Percentiles rank a stretch among this genome's conserved stretches.
Conservation (phyloP, 139 green algal genomes). For the Chlamydomonas schloesseri region DNA sequence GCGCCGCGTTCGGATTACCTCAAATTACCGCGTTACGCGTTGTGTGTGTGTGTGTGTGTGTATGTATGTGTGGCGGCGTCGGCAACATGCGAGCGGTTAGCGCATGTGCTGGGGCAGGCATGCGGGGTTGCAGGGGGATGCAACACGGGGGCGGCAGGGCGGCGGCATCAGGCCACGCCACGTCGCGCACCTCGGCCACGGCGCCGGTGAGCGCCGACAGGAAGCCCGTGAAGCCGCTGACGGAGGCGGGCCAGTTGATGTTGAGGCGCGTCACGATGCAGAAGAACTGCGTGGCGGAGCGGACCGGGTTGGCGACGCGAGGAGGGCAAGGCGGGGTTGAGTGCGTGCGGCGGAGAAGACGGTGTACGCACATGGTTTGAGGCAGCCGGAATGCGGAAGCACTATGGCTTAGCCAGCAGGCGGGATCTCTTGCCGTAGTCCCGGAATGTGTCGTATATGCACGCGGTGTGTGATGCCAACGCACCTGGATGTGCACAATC, state of each 20-base stretch:
- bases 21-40: too few relatives aligned
- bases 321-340: background rate
- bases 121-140: background rate
- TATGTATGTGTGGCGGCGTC: background rate
- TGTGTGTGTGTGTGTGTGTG: too few relatives aligned
- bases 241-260: slow-evolving; percentile 35
- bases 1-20: background rate
- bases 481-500: too few relatives aligned
- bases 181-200: background rate
- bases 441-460: too few relatives aligned
- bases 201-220: slow-evolving; percentile 7
- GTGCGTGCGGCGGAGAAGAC: background rate
- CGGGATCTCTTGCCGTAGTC: too few relatives aligned
- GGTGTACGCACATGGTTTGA: background rate
- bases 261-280: slow-evolving; percentile 43
- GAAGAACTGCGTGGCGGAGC: slow-evolving; percentile 28
- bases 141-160: too few relatives aligned
- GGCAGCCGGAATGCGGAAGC: too few relatives aligned
- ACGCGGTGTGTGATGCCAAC: too few relatives aligned
- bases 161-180: too few relatives aligned
- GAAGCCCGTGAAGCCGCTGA: background rate
- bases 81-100: too few relatives aligned
- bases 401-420: too few relatives aligned
- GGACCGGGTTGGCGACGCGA: background rate
- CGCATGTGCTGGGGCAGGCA: too few relatives aligned